Conservation (phyloP, 78 protist species). For the Tieghemostelium lacteum region DNA sequence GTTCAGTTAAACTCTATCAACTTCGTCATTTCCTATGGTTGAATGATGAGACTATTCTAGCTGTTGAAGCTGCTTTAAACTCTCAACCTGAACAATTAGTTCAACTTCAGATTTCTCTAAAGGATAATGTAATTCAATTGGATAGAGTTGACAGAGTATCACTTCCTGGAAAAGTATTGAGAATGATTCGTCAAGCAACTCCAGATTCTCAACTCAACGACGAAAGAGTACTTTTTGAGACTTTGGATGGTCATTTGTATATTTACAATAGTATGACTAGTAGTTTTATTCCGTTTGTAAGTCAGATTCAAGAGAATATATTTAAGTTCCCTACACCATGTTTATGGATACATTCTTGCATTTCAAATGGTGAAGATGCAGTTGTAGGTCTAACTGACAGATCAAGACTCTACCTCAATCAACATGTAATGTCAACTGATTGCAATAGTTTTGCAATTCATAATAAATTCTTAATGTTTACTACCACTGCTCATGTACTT, state of each 20-base stretch:
- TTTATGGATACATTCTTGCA: slow-evolving; percentile 32
- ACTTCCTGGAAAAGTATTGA: neutral
- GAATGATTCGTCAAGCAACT: neutral
- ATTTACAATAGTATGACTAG: neutral
- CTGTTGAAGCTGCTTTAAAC: slow-evolving; percentile 23
- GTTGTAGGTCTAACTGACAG: slow-evolving; percentile 70
- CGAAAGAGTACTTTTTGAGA: slow-evolving; percentile 47
- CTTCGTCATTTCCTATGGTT: slow-evolving; percentile 60
- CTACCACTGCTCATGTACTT: slow-evolving; percentile 75
- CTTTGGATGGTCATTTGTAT: slow-evolving; percentile 46
- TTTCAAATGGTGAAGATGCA: slow-evolving; percentile 19
- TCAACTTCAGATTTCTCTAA: neutral
- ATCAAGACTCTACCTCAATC: slow-evolving; percentile 37
- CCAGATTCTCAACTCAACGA: neutral
- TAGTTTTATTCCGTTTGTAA: slow-evolving; percentile 15
- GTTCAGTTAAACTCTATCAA: neutral
- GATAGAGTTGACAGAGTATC: neutral
- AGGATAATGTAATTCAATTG: neutral
- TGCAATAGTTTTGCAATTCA: slow-evolving; percentile 83
- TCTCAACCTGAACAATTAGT: neutral
- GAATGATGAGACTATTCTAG: slow-evolving; percentile 3
- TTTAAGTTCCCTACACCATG: slow-evolving; percentile 71
- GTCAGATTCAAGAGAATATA: neutral
- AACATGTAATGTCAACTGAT: slow-evolving; percentile 23
- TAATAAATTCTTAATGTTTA: slow-evolving; percentile 81